Conservation (phyloP, 352 stramenopile genomes). For the Phytophthora pistaciae region DNA sequence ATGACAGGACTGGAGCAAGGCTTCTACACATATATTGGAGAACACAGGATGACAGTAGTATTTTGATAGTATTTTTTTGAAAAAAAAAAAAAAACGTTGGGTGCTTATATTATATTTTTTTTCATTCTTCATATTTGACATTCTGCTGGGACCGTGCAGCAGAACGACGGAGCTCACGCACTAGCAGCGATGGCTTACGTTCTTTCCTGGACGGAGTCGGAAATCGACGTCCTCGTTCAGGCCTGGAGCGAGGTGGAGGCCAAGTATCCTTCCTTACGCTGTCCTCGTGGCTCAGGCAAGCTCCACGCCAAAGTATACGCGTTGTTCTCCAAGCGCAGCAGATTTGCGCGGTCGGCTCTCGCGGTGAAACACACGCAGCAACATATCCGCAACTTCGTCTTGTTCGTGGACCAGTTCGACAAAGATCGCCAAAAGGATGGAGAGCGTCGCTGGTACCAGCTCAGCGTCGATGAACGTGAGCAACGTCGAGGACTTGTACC, state of each 20-base stretch:
- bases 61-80: too few relatives aligned
- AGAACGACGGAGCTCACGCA: background rate
- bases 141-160: conserved; percentile 9
- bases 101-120: too few relatives aligned
- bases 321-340: conserved; percentile 9
- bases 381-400: conserved; percentile 25
- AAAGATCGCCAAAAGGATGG: conserved; percentile 24
- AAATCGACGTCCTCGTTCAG: conserved; percentile 27
- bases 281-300: conserved; percentile 4
- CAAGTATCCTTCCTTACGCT: conserved; percentile 19
- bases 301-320: conserved; percentile 24
- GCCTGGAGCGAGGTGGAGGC: conserved; percentile 34
- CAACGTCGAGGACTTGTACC: conserved; percentile 5
- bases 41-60: too few relatives aligned
- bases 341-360: conserved; percentile 15
- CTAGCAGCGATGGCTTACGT: conserved; percentile 12
- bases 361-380: conserved; percentile 14
- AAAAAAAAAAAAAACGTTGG: too few relatives aligned
- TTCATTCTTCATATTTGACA: background rate
- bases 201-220: conserved; percentile 25
- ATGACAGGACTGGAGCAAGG: too few relatives aligned
- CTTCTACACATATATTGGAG: too few relatives aligned
- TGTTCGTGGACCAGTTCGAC: conserved; percentile 25
- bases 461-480: conserved; percentile 15
- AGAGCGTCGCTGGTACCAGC: conserved; percentile 25